These are phyloP conservation scores for Aspergillus affinis DNA, from an alignment of 495 filamentous ascomycete genomes.

Conservation along the genomic window DNA sequence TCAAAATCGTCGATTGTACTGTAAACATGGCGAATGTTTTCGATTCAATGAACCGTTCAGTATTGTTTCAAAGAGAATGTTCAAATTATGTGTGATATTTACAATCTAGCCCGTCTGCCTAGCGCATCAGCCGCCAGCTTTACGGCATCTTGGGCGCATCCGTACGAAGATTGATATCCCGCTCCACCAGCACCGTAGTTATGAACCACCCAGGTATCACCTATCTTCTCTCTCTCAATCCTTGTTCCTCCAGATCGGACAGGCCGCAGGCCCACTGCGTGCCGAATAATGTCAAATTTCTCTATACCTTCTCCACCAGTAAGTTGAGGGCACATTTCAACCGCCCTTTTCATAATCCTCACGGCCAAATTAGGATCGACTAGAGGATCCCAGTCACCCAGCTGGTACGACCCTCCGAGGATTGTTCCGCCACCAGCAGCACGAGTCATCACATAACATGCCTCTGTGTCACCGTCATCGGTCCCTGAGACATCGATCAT, in stretches of 20 bases:
- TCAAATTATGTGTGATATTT: neutral
- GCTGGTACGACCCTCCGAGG: slow-evolving; percentile 78
- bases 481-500: slow-evolving; percentile 67
- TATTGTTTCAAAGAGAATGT: too few relatives aligned
- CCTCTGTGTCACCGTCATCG: slow-evolving; percentile 72
- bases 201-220: slow-evolving; percentile 69
- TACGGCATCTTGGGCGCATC: slow-evolving; percentile 65
- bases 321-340: slow-evolving; percentile 64
- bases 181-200: slow-evolving; percentile 78
- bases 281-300: slow-evolving; percentile 70
- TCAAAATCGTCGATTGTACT: too few relatives aligned
- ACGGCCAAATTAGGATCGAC: slow-evolving; percentile 71
- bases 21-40: too few relatives aligned
- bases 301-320: slow-evolving; percentile 66
- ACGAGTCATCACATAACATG: slow-evolving; percentile 76
- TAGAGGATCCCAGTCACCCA: slow-evolving; percentile 71
- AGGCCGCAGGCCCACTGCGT: slow-evolving; percentile 79
- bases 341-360: slow-evolving; percentile 76
- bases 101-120: slow-evolving; percentile 15
- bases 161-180: slow-evolving; percentile 77
- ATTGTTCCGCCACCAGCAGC: slow-evolving; percentile 72
- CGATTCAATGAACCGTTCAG: too few relatives aligned
- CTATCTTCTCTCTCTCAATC: slow-evolving; percentile 71
- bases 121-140: slow-evolving; percentile 61
- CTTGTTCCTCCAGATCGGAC: slow-evolving; percentile 66